Evolutionary conservation across 1,284 basidiomycete species (phyloP).

Genomic region (Ustilago cynodontis): DNA sequence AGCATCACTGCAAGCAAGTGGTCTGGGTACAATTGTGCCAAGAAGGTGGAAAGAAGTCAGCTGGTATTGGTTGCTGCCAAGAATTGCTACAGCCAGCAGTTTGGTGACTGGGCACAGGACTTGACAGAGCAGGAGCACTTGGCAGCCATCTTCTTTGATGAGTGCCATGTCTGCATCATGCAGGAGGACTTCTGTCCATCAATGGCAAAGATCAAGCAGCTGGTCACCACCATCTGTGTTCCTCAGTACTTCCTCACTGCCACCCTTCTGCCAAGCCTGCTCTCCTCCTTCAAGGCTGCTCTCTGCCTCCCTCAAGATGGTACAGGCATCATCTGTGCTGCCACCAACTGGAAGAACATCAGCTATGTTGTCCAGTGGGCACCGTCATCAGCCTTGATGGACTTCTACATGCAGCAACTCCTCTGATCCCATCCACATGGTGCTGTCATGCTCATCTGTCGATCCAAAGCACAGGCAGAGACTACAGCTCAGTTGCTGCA

Average conservation of each 20-base stretch:
- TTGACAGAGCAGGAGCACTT: conserved; percentile 1
- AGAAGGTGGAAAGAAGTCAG: background rate
- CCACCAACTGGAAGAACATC: conserved; percentile 15
- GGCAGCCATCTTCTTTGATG: conserved; percentile 18
- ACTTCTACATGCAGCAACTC: background rate
- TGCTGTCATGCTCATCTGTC: conserved; percentile 3
- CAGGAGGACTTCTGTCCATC: background rate
- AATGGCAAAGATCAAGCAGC: background rate
- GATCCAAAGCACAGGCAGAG: background rate
- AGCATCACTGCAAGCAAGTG: conserved; percentile 4
- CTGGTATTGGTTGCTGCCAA: background rate
- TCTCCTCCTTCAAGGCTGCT: background rate
- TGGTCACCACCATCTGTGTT: background rate
- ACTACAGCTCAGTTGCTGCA: background rate
- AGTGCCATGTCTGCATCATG: conserved; percentile 2
- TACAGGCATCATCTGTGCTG: background rate
- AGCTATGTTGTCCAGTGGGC: background rate
- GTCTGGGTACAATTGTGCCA: background rate
- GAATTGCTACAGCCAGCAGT: conserved; percentile 3
- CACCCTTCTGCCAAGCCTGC: background rate
- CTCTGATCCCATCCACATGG: background rate
- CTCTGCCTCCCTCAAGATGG: conserved; percentile 3
- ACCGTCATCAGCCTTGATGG: too few species aligned
- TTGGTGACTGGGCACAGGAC: background rate
- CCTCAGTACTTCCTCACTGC: conserved; percentile 12